Evolutionary conservation across 139 green algal species (phyloP).

Genomic region (Chlorella sp.): DNA sequence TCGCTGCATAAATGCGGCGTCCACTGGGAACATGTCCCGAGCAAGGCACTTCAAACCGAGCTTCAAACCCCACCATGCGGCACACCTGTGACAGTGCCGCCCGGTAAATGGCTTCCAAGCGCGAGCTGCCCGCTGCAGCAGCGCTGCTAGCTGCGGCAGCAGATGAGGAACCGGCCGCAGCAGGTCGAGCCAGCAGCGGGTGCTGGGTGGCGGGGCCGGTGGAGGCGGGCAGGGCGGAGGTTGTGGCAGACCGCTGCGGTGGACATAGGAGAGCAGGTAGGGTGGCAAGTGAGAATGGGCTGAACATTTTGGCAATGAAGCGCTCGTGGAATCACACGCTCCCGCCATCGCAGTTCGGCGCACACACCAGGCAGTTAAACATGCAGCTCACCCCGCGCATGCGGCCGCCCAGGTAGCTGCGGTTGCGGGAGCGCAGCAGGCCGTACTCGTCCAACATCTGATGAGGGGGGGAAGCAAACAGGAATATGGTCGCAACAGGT

Average conservation of each 20-base stretch:
- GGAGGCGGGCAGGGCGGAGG: not conserved
- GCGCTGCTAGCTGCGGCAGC: too few relatives aligned
- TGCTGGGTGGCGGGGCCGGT: conserved; percentile 23
- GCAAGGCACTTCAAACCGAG: too few relatives aligned
- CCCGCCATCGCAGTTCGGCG: too few relatives aligned
- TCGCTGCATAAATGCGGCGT: not conserved
- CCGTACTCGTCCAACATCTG: conserved; percentile 31
- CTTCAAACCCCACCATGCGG: not conserved
- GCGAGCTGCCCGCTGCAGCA: not conserved
- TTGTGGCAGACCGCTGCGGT: not conserved
- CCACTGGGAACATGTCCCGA: too few relatives aligned
- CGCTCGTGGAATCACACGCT: not conserved
- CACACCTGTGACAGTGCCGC: conserved; percentile 24
- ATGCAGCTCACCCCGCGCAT: conserved; percentile 4
- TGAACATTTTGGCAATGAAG: not conserved
- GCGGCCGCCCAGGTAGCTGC: not conserved
- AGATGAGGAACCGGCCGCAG: not conserved
- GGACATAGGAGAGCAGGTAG: not conserved
- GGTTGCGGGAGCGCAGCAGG: conserved; percentile 21
- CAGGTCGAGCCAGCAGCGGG: conserved; percentile 22
- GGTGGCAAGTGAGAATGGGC: not conserved
- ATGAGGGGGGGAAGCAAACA: not conserved
- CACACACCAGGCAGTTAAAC: not conserved
- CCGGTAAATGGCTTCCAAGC: conserved; percentile 20
- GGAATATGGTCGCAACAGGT: too few relatives aligned